A percentile compares a stretch with the other conserved stretches of the same genome.
Conservation (phyloP, 352 stramenopile genomes). For the Globisporangium alternatum region DNA sequence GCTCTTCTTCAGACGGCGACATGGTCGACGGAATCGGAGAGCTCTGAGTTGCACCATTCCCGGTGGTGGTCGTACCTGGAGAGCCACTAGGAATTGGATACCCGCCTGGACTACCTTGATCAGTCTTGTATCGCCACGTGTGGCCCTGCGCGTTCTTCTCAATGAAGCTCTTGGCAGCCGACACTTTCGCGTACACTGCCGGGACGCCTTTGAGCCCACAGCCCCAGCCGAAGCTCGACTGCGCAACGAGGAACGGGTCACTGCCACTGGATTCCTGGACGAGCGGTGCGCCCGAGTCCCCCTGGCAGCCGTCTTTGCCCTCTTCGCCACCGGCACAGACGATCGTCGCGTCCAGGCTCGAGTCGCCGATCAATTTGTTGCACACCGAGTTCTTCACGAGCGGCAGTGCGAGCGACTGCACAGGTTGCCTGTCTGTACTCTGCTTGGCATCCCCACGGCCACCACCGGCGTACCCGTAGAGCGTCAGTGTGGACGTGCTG, state of each 20-base stretch:
- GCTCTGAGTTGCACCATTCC: background rate
- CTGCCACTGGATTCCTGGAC: slow-evolving; percentile 14
- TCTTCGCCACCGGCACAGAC: slow-evolving; percentile 37
- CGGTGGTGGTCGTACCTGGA: background rate
- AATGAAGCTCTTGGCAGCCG: slow-evolving; percentile 28
- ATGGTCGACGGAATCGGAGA: background rate
- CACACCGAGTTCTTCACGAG: slow-evolving; percentile 25
- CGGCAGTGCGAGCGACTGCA: slow-evolving; percentile 25
- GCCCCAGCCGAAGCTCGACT: slow-evolving; percentile 33
- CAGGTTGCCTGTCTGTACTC: background rate
- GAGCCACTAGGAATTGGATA: background rate
- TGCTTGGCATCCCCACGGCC: background rate
- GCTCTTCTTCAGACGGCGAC: slow-evolving; percentile 6
- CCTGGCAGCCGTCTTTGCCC: slow-evolving; percentile 35
- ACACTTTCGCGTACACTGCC: slow-evolving; percentile 33
- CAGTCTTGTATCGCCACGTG: slow-evolving; percentile 20
- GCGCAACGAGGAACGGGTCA: slow-evolving; percentile 21
- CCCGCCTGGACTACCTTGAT: background rate
- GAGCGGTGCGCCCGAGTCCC: slow-evolving; percentile 37
- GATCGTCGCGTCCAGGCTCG: slow-evolving; percentile 23
- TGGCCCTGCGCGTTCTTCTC: slow-evolving; percentile 22
- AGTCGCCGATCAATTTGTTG: slow-evolving; percentile 15
- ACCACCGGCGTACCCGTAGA: slow-evolving; percentile 19
- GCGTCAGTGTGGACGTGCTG: slow-evolving; percentile 12
- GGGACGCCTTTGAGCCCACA: slow-evolving; percentile 30